Evolutionary conservation across 192 early-diverging fungal genomes (phyloP).

Genomic region (Gryganskiella cystojenkinii): DNA sequence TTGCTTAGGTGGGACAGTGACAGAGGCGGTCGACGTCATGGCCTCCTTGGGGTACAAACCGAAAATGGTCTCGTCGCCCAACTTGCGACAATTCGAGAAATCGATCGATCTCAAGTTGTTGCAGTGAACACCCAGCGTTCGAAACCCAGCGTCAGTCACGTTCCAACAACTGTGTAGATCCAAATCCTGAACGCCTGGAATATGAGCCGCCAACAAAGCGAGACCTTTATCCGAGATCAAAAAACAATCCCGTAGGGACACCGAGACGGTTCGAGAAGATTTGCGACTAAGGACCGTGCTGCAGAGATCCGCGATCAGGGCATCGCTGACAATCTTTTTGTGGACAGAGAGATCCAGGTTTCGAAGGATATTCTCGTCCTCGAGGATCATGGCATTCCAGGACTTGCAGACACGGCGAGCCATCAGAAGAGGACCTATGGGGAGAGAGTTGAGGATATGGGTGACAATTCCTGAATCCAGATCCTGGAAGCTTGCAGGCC

Average conservation of each 20-base stretch:
- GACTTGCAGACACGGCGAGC: conserved; percentile 57
- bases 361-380: conserved; percentile 54
- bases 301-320: conserved; percentile 47
- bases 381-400: conserved; percentile 57
- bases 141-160: conserved; percentile 71
- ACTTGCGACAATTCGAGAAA: conserved; percentile 83
- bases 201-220: conserved; percentile 50
- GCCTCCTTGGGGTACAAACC: conserved; percentile 58
- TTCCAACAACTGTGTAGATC: conserved; percentile 78
- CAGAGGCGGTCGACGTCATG: no score
- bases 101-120: conserved; percentile 65
- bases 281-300: conserved; percentile 56
- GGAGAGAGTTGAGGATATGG: conserved; percentile 58
- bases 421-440: conserved; percentile 55
- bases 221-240: conserved; percentile 73
- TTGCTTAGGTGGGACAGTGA: not conserved
- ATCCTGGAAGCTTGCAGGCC: conserved; percentile 35
- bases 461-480: conserved; percentile 49
- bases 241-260: conserved; percentile 75
- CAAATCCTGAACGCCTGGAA: conserved; percentile 55
- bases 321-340: conserved; percentile 72
- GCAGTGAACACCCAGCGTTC: conserved; percentile 56
- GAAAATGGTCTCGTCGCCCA: conserved; percentile 70
- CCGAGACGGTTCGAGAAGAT: conserved; percentile 36
- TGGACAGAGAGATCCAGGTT: conserved; percentile 65